phyloP scores from a whole-genome alignment of 495 filamentous ascomycete genomes.

The Penicillium herquei region DNA sequence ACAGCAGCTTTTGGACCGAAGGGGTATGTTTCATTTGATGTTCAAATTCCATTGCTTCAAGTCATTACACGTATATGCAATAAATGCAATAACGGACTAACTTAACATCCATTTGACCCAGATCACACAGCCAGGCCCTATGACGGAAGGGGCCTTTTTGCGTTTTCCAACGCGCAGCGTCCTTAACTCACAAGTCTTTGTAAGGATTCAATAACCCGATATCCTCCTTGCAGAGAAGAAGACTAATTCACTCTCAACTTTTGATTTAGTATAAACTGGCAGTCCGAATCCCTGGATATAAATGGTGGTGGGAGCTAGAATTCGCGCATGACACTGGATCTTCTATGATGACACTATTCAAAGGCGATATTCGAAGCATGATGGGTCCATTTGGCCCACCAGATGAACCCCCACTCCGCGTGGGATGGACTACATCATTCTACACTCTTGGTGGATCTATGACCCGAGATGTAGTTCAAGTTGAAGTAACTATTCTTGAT shows the following conservation, averaged over 20 bases:
- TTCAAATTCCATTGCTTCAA: too few species aligned
- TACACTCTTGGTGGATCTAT: background rate
- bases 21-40: too few species aligned
- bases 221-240: too few species aligned
- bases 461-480: background rate
- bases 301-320: conserved; percentile 2
- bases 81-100: too few species aligned
- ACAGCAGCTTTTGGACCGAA: conserved; percentile 2
- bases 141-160: background rate
- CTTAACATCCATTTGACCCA: too few species aligned
- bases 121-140: background rate
- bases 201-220: too few species aligned
- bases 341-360: background rate
- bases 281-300: background rate
- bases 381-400: background rate
- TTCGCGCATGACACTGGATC: conserved; percentile 1
- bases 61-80: too few species aligned
- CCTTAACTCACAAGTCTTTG: too few species aligned
- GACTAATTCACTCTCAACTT: background rate
- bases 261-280: background rate
- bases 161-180: too few species aligned
- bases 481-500: background rate
- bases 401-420: background rate
- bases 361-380: background rate
- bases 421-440: background rate